phyloP scores from a whole-genome alignment of 2,329 filamentous ascomycete species.

The Diaporthe citri region DNA sequence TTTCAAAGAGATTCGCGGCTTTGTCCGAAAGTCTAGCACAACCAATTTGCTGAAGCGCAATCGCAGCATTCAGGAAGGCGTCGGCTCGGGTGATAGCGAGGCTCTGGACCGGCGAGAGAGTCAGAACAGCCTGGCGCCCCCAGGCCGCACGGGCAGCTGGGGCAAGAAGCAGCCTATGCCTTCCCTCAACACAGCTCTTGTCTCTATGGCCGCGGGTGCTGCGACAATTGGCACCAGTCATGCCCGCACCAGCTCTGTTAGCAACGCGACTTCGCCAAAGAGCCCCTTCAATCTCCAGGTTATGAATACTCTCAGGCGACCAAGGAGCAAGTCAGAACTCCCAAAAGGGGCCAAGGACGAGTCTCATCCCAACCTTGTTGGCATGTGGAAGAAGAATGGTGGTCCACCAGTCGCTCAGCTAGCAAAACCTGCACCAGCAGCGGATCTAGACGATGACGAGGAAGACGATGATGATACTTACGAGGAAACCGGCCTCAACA shows the following conservation, averaged over 20 bases:
- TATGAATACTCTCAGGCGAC: conserved; percentile 64
- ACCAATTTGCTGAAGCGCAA: conserved; percentile 60
- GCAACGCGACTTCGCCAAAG: conserved; percentile 66
- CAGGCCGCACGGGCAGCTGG: conserved; percentile 65
- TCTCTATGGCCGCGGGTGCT: conserved; percentile 66
- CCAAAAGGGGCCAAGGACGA: conserved; percentile 55
- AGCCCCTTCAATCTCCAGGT: conserved; percentile 62
- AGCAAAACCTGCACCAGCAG: conserved; percentile 49
- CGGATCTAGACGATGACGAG: conserved; percentile 57
- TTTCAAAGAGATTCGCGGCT: conserved; percentile 63
- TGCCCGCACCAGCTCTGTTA: conserved; percentile 71
- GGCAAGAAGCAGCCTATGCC: conserved; percentile 63
- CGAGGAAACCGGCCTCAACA: conserved; percentile 72
- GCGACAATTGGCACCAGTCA: conserved; percentile 70
- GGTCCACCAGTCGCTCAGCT: conserved; percentile 66
- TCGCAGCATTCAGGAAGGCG: conserved; percentile 56
- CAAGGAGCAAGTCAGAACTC: conserved; percentile 67
- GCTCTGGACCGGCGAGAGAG: conserved; percentile 53
- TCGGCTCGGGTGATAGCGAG: conserved; percentile 47
- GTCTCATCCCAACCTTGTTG: conserved; percentile 60
- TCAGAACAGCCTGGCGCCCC: conserved; percentile 64
- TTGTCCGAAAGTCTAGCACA: conserved; percentile 64
- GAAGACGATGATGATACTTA: conserved; percentile 65
- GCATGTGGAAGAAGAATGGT: conserved; percentile 65
- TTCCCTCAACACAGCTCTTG: conserved; percentile 70